Evolutionary conservation across 306 rosid genomes (phyloP).

Genomic region (Dryas alaskensis): DNA sequence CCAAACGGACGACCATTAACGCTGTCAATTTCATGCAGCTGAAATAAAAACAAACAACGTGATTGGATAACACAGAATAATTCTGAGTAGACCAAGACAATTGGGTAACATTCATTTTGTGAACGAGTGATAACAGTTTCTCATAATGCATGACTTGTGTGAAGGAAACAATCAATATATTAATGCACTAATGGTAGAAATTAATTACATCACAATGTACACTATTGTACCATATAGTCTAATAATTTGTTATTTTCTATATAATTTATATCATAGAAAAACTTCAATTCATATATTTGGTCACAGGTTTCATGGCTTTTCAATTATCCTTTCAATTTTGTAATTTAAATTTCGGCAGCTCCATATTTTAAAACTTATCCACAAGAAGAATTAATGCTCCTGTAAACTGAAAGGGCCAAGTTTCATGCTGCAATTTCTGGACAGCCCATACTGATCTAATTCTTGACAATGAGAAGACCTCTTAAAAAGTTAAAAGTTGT

Average conservation of each 20-base stretch:
- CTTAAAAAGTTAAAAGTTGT: no score
- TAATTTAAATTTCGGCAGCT: not conserved
- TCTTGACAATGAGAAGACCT: not conserved
- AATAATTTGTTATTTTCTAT: not conserved
- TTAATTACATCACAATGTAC: not conserved
- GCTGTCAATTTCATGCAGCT: conserved; percentile 45
- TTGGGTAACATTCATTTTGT: conserved; percentile 10
- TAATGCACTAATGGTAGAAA: not conserved
- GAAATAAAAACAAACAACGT: conserved; percentile 27
- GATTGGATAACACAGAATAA: conserved; percentile 14
- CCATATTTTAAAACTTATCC: not conserved
- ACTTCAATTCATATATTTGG: not conserved
- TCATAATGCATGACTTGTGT: not conserved
- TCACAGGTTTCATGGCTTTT: not conserved
- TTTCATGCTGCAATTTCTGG: not conserved
- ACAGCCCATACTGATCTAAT: not conserved
- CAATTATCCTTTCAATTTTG: not conserved
- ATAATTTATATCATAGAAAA: not conserved
- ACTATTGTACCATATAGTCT: not conserved
- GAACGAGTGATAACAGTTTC: not conserved
- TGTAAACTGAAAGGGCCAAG: not conserved
- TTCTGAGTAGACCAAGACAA: not conserved
- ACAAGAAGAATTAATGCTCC: not conserved
- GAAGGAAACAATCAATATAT: not conserved
- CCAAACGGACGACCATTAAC: conserved; percentile 43